phyloP scores from a whole-genome alignment of 2,329 filamentous ascomycete species.

The Pyricularia pennisetigena region DNA sequence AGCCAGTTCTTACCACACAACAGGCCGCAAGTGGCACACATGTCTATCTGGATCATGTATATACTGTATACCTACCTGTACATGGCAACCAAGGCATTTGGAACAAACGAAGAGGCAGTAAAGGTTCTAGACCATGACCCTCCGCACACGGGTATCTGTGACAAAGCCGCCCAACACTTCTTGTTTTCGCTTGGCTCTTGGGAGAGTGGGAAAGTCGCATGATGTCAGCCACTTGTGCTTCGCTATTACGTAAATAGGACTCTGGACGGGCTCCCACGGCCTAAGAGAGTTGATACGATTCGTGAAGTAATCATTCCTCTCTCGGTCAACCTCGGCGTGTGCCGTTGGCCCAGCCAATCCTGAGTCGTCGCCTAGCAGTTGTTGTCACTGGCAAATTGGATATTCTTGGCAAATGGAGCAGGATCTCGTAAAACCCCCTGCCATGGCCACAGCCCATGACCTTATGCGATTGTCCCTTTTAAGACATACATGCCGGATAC shows the following conservation, averaged over 20 bases:
- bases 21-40: not conserved
- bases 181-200: not conserved
- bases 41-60: not conserved
- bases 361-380: not conserved
- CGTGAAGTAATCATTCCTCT: not conserved
- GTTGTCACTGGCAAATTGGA: not conserved
- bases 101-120: not conserved
- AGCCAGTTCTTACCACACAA: not conserved
- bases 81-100: not conserved
- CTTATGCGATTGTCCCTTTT: not conserved
- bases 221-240: not conserved
- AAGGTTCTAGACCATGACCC: not conserved
- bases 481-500: not conserved
- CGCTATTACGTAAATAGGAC: slow-evolving; percentile 4
- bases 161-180: not conserved
- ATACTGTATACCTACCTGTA: not conserved
- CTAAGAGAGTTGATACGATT: not conserved
- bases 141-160: not conserved
- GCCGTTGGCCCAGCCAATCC: not conserved
- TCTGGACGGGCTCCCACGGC: not conserved
- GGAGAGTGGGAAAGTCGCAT: not conserved
- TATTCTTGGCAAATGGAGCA: not conserved
- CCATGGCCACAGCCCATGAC: not conserved
- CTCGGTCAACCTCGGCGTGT: not conserved
- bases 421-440: not conserved